Conservation (phyloP, 495 filamentous ascomycete genomes). For the Cetradonia linearis region DNA sequence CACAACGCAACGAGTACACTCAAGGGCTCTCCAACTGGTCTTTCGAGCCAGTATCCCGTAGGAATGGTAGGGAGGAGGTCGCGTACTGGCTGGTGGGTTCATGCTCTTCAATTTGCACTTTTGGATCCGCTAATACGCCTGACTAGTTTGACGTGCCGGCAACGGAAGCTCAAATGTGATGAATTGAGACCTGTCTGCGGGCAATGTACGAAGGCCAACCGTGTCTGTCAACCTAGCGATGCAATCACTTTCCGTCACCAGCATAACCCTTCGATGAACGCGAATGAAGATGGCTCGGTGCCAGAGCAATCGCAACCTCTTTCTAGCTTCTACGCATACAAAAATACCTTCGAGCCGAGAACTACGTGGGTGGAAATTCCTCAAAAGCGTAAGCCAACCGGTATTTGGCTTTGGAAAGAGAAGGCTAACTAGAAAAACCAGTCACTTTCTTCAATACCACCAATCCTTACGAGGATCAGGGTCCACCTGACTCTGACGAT, state of each 20-base stretch:
- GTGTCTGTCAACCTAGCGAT: slow-evolving; percentile 52
- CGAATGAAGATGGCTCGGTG: slow-evolving; percentile 30
- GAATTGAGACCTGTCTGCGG: slow-evolving; percentile 49
- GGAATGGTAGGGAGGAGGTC: slow-evolving; percentile 19
- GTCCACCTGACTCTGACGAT: slow-evolving; percentile 32
- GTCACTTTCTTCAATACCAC: slow-evolving; percentile 57
- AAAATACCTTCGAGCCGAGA: slow-evolving; percentile 53
- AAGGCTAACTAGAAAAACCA: slow-evolving; percentile 24
- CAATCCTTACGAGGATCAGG: slow-evolving; percentile 49
- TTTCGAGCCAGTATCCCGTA: background rate
- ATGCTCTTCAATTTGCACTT: background rate
- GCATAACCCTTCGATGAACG: slow-evolving; percentile 65
- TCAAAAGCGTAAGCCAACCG: slow-evolving; percentile 36
- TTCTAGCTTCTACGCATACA: slow-evolving; percentile 60
- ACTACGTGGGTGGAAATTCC: slow-evolving; percentile 57
- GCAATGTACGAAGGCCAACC: slow-evolving; percentile 49
- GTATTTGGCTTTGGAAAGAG: background rate
- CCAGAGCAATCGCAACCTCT: slow-evolving; percentile 37
- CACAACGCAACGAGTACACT: background rate
- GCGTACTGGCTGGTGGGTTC: slow-evolving; percentile 25
- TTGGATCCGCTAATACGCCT: slow-evolving; percentile 5
- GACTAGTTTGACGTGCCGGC: slow-evolving; percentile 49
- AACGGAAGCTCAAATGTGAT: slow-evolving; percentile 55
- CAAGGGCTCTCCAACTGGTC: background rate
- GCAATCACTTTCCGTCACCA: slow-evolving; percentile 61